A percentile compares a stretch with the other conserved stretches of the same genome.
Conservation (phyloP, 1,284 basidiomycete species). For the Phellopilus nigrolimitatus region DNA sequence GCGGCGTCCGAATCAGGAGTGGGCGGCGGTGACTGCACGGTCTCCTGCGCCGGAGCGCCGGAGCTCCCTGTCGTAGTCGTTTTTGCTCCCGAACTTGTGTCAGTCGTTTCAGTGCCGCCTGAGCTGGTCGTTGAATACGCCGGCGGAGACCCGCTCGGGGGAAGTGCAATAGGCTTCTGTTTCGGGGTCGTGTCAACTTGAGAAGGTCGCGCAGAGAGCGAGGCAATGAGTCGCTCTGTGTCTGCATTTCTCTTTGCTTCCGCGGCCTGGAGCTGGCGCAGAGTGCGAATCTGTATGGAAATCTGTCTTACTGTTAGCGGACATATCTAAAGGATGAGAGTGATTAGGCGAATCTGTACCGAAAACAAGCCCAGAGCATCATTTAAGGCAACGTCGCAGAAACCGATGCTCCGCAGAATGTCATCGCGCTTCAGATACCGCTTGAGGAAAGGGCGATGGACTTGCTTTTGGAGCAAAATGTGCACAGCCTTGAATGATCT, state of each 20-base stretch:
- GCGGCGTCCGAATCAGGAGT: conserved; percentile 13
- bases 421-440: conserved; percentile 75
- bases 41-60: conserved; percentile 4
- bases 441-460: conserved; percentile 69
- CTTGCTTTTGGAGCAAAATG: conserved; percentile 52
- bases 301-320: conserved; percentile 27
- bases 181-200: conserved; percentile 23
- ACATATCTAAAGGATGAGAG: conserved; percentile 4
- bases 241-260: conserved; percentile 23
- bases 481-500: conserved; percentile 45
- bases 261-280: conserved; percentile 46
- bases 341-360: conserved; percentile 33
- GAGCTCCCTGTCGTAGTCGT: not conserved
- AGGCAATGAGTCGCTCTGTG: conserved; percentile 23
- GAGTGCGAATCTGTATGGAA: conserved; percentile 55
- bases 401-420: conserved; percentile 49
- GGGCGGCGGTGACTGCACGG: conserved; percentile 17
- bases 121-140: conserved; percentile 17
- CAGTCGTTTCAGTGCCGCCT: conserved; percentile 2
- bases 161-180: conserved; percentile 12
- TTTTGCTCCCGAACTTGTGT: not conserved
- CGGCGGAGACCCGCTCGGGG: conserved; percentile 30
- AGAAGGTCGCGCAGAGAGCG: conserved; percentile 26
- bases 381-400: conserved; percentile 48
- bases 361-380: conserved; percentile 56